Base-by-base conservation (phyloP, 208 protist species). In the Balamuthia mandrillaris region DNA sequence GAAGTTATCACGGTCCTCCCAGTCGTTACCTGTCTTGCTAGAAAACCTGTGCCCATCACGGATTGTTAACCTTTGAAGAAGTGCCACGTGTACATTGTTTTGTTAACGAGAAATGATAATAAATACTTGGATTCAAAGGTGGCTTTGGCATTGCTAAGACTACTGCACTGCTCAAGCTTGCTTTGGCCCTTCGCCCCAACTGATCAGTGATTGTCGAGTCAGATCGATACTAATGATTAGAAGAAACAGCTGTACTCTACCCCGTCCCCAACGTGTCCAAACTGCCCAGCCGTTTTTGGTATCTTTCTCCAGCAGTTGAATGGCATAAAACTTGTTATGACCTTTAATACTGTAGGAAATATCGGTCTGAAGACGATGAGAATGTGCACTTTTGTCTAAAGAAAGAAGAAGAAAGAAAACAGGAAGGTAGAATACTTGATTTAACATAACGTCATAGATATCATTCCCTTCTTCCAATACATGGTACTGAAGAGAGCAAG, bases 261-360 rank as follows among this genome's bases (percentile, higher is more conserved):
- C 77, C 24, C 79, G 56, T 10, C 79, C 79, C 79, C 79, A 85
- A 31, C 79, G n/a, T 9, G 79, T 85, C 37, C 37, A 85, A 29
- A 85, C 61, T 45, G 35, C 39, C 27, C 31, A 85, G 31, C 31
- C 31, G 37, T 74, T 74, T 45, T 74, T 74, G 56, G 14, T 74
- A 61, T 85, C 79, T 18, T 85, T 37, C 60, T 85, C 60, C 9
- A 85, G 63, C 42, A 85, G 0, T 49, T 85, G 79, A 6, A 85
- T 24, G 12, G 42, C 37, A 61, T 85, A 85, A 35, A 85, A 85
- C 63, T 85, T 85, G 79, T 85, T 85, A 61, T 85, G 49, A n/a
- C 49, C 49, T n/a, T 56, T 56, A n/a, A 56, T 18, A 49, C 74
- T 85, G 60, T 85, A 35, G 3, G 56, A 60, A 5, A 85, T 85